Evolutionary conservation across 192 early-diverging fungal genomes (phyloP), one percentile per base, ranked within the genome.

Genomic region (Dissophora globulifera): DNA sequence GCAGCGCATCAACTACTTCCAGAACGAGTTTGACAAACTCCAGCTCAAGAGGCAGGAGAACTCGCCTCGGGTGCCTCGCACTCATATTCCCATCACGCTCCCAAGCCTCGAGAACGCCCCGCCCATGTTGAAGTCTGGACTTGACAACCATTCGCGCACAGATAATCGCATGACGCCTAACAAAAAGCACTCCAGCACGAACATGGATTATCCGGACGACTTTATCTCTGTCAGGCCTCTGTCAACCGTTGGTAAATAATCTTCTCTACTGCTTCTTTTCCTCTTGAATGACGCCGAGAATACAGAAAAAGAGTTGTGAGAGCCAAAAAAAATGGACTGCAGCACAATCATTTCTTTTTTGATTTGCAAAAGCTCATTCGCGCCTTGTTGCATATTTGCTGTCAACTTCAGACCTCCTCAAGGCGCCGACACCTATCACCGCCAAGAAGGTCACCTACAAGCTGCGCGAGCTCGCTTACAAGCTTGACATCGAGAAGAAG

Each of bases 401-500:
- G 15, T 16, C 0, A n/a, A 13, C 19, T 6, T 10, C 85, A 80
- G 92, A 92, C 58, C 69, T 91, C 57, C 80, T 89, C 49, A 92
- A 89, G 69, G 82, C 88, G 1, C 83, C 86, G 25, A 86, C 89
- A 20, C 83, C 86, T 16, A 78, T 90, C 72, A 88, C 88, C 0
- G 82, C 79, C 38, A 85, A 88, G 30, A 90, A 91, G 67, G 85
- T 93, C 27, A 89, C 89, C 43, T 81, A 91, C 58, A 95, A 95
- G 81, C 84, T 98, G 27, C 87, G 89, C 42, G 94, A 97, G 80
- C 84, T 96, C 30, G 88, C 90, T 49, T 91, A 89, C 71, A 97
- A 98, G 81, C 88, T 98, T 17, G 93, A 96, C 46, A 89, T 98
- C 26, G 98, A 99, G 79, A 90, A 88, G 54, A 96, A 96, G 81